Conservation (phyloP, 2,329 filamentous ascomycete genomes). For the Phyllosticta citrichinensis region DNA sequence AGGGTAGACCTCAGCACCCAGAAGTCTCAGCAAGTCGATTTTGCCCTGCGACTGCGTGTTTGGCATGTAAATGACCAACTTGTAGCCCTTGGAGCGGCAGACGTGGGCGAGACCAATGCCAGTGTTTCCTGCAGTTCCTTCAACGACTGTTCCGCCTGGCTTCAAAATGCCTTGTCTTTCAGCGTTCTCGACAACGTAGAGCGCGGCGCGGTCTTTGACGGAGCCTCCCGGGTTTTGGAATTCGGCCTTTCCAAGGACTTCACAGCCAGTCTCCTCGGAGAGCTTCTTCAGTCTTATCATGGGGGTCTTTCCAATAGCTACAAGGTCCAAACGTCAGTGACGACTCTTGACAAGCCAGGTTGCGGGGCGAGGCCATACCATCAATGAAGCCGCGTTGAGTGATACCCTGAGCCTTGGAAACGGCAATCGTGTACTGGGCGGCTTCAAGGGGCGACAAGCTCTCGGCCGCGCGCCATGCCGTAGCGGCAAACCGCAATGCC, state of each 20-base stretch:
- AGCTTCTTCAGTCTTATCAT: constrained; percentile 82
- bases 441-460: constrained; percentile 37
- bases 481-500: constrained; percentile 57
- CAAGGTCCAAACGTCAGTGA: constrained; percentile 11
- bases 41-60: constrained; percentile 98
- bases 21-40: constrained; percentile 79
- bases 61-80: constrained; percentile 98
- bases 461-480: constrained; percentile 43
- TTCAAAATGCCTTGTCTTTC: constrained; percentile 76
- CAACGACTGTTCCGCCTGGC: constrained; percentile 86
- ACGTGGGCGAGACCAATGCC: constrained; percentile 97
- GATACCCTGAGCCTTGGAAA: constrained; percentile 71
- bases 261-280: constrained; percentile 85
- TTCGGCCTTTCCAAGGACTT: constrained; percentile 91
- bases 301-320: constrained; percentile 95
- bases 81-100: constrained; percentile 83
- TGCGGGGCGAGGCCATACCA: constrained; percentile 44
- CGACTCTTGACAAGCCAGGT: background rate
- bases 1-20: constrained; percentile 91
- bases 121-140: constrained; percentile 95
- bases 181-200: constrained; percentile 88
- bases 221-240: constrained; percentile 97
- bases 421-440: constrained; percentile 53
- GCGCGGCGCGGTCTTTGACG: constrained; percentile 90
- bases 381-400: constrained; percentile 66